Evolutionary conservation across 2,329 filamentous ascomycete species (phyloP).

Genomic region (Laburnicola sp.): DNA sequence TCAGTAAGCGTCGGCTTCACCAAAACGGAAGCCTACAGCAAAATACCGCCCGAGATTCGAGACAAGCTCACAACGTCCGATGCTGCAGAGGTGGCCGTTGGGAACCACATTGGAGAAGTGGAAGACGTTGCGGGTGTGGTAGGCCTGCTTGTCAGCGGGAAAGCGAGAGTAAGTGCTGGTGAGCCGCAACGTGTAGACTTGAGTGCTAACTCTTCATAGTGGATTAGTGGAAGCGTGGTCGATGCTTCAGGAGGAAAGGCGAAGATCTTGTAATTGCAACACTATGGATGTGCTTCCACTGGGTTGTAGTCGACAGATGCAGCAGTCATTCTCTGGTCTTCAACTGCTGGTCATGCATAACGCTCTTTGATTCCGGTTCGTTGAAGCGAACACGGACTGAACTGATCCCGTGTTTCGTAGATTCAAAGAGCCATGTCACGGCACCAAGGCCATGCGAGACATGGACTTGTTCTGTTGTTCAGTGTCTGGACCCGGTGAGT

Average conservation of each 20-base stretch:
- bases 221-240: slow-evolving; percentile 44
- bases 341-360: too few relatives aligned
- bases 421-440: too few relatives aligned
- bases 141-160: slow-evolving; percentile 39
- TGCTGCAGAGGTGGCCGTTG: slow-evolving; percentile 19
- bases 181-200: not conserved
- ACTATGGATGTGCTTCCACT: not conserved
- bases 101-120: slow-evolving; percentile 21
- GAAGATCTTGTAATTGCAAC: slow-evolving; percentile 21
- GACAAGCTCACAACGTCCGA: slow-evolving; percentile 17
- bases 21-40: slow-evolving; percentile 20
- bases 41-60: slow-evolving; percentile 16
- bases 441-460: too few relatives aligned
- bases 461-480: too few relatives aligned
- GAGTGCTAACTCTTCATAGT: slow-evolving; percentile 19
- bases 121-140: slow-evolving; percentile 71
- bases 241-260: slow-evolving; percentile 30
- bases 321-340: too few relatives aligned
- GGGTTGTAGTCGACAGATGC: too few relatives aligned
- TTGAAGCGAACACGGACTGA: too few relatives aligned
- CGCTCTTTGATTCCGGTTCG: too few relatives aligned
- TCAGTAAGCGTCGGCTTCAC: slow-evolving; percentile 30
- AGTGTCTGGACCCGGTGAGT: too few relatives aligned
- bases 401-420: too few relatives aligned
- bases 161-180: slow-evolving; percentile 16